Evolutionary conservation across 192 early-diverging fungal genomes (phyloP).

Genomic region (Chytriomyces hyalinus): DNA sequence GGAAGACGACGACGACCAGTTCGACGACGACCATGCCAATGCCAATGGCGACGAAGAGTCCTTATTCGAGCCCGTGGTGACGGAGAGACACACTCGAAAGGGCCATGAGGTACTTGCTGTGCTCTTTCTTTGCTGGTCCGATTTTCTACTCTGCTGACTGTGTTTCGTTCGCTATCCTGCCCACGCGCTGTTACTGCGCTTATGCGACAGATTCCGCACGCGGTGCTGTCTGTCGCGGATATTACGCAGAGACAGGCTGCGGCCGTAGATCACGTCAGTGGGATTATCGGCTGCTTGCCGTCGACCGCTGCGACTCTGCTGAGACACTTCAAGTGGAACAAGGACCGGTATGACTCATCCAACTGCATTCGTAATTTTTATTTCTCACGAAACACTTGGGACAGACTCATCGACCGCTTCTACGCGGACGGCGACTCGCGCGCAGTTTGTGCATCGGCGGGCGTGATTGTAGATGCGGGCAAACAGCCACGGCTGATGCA

Average conservation of each 20-base stretch:
- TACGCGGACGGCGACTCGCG: constrained; percentile 66
- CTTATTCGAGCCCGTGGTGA: constrained; percentile 63
- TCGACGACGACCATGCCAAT: constrained; percentile 39
- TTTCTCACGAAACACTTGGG: no score
- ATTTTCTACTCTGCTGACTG: background rate
- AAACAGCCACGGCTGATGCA: constrained; percentile 37
- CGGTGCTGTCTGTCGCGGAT: constrained; percentile 48
- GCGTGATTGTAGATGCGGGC: constrained; percentile 66
- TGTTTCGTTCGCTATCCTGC: background rate
- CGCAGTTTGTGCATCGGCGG: constrained; percentile 65
- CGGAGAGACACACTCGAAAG: constrained; percentile 55
- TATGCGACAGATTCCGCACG: no score
- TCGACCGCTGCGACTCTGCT: constrained; percentile 78
- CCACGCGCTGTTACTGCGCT: no score
- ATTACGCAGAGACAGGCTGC: constrained; percentile 66
- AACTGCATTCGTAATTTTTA: no score
- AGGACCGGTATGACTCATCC: background rate
- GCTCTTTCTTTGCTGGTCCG: background rate
- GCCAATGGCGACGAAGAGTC: constrained; percentile 55
- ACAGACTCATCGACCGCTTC: background rate
- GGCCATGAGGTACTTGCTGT: background rate
- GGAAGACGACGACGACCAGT: constrained; percentile 25
- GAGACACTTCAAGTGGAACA: constrained; percentile 17
- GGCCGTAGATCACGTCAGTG: constrained; percentile 74
- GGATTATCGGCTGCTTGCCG: constrained; percentile 69